Base-by-base conservation (phyloP, 768 basidiomycete species). In the Hygrophoropsis aurantiaca region DNA sequence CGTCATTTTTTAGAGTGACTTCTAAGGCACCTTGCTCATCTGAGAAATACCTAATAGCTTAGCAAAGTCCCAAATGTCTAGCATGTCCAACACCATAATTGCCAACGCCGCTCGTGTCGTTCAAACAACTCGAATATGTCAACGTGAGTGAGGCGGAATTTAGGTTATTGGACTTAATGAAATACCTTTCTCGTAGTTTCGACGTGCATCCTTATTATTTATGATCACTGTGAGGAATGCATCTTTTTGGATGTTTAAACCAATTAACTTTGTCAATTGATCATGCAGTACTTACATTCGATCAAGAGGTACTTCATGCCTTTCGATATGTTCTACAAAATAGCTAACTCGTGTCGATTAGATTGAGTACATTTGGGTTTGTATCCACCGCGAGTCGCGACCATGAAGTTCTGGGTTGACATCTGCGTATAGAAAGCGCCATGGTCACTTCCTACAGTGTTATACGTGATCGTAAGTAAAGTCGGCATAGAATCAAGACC, bases 291-390 rank as follows among this genome's bases (percentile, higher is more conserved):
- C 27, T 47, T 19, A 41, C 26, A 33, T 40, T 41, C n/a, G 46
- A 47, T 24, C 46, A 41, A 42, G 46, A 47, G 39, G 46, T 47
- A 40, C 27, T 11, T 4, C n/a, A 2, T 33, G 13, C 25, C 13
- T 33, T 3, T 20, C 41, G 16, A 15, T 24, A 26, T 30, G 4
- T 16, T 19, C 25, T 19, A 11, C n/a, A 20, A 18, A 27, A 4
- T 16, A n/a, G 26, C 33, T 38, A 20, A 38, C 36, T 10, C 21
- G 5, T 8, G 21, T 33, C 4, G 13, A 4, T 13, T 41, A 5
- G 46, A 13, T 47, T 23, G 40, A 47, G 41, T 33, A 30, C 13
- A 41, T 47, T 16, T 47, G 46, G 46, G 46, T 47, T 19, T 15
- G 26, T 33, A 3, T 15, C 34, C 25, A 10, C 2, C 5, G 16